Conservation (phyloP, 106 monocot species). For the Dendrobium nobile region DNA sequence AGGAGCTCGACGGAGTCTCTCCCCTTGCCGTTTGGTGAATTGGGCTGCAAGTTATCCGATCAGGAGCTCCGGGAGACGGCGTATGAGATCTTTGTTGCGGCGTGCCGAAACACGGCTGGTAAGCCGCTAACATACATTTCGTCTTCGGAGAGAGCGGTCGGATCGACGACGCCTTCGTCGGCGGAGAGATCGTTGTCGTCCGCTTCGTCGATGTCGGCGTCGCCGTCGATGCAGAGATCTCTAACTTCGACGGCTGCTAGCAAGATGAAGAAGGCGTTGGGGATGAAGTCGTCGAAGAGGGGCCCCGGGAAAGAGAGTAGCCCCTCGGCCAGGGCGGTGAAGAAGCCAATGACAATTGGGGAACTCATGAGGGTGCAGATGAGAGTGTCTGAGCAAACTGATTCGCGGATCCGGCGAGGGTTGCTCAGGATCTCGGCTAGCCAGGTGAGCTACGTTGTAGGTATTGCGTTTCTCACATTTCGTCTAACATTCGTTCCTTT, state of each 20-base stretch:
- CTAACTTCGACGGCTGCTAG: constrained; percentile 74
- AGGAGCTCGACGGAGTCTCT: constrained; percentile 11
- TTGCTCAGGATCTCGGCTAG: constrained; percentile 66
- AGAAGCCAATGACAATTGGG: constrained; percentile 47
- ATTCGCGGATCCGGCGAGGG: constrained; percentile 75
- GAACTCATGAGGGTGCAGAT: constrained; percentile 83
- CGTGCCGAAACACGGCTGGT: constrained; percentile 48
- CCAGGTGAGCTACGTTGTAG: constrained; percentile 35
- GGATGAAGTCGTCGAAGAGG: constrained; percentile 49
- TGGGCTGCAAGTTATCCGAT: constrained; percentile 29
- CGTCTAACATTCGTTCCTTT: not conserved
- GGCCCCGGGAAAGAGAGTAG: constrained; percentile 30
- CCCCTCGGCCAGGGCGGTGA: constrained; percentile 17
- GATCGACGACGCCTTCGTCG: constrained; percentile 5
- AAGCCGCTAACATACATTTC: constrained; percentile 63
- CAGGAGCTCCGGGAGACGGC: constrained; percentile 53
- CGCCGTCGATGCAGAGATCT: constrained; percentile 54
- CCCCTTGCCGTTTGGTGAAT: constrained; percentile 44
- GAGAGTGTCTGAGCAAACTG: constrained; percentile 65
- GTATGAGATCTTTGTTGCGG: constrained; percentile 66
- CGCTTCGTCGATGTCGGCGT: constrained; percentile 25
- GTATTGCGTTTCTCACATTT: not conserved
- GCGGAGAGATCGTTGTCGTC: constrained; percentile 19
- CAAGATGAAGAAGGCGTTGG: constrained; percentile 95
- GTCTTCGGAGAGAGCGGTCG: constrained; percentile 19